Base-by-base conservation (phyloP, 371 early-diverging fungal genomes). In the Funneliformis caledonium region DNA sequence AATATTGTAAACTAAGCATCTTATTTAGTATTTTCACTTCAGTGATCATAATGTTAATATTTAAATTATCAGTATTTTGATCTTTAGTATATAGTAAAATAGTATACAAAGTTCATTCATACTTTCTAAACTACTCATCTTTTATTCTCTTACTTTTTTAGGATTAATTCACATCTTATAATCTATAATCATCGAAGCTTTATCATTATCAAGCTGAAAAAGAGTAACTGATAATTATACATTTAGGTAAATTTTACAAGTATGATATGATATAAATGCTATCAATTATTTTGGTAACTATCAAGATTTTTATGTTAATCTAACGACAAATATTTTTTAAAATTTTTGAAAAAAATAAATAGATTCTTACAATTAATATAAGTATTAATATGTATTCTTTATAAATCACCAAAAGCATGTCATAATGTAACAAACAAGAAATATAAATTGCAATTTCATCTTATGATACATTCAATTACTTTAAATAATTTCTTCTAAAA, bases 1-100 rank as follows among this genome's bases (percentile, higher is more conserved):
- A 37, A 37, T 37, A 45, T 45, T 45, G 45, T 12, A 68, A 68
- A 68, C 45, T 45, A 68, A 42, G 45, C 45, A 68, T 68, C 43
- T 68, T 68, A 45, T 3, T 31, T 33, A 4, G 69, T 68, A 19
- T 43, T 45, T 31, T 65, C 42, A 19, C 4, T 43, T 45, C 43
- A 68, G 16, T 68, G 31, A 22, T 68, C 69, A 68, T 43, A 43
- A 45, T 45, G 5, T 50, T 26, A n/a, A 47, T 31, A 70, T 70
- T 70, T 9, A 70, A 9, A 19, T 47, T 19, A 9, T 47, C 0
- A 48, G 2, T 48, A n/a, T 47, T 4, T 47, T 47, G 47, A 42
- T 14, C 22, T 70, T 70, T 70, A 10, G 19, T 19, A 70, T 70
- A 70, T 26, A 70, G 10, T 48, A 70, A 47, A 48, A 70, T 14